Base-by-base conservation (phyloP, 164 flowering plant species). In the Warburgia ugandensis region DNA sequence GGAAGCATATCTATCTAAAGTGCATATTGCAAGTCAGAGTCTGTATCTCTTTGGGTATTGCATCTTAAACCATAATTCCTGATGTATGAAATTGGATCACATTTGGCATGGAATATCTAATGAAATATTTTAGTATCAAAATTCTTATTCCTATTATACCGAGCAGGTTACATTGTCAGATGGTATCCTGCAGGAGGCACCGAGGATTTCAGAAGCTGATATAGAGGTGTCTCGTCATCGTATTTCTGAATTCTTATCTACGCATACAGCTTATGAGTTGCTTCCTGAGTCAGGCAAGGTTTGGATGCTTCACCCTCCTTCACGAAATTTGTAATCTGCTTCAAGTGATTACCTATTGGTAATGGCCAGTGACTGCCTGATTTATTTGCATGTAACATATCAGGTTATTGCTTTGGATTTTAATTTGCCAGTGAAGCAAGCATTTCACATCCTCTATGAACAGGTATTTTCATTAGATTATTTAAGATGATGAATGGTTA, bases 211-310 rank as follows among this genome's bases (percentile, higher is more conserved):
- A 33, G 83, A 85, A 45, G 74, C 74, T 56, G 95, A 85, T 58
- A n/a, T 91, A 31, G 76, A 73, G 54, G 55, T 74, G 12, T 83
- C 97, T 51, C 92, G 87, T 14, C 82, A 72, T 8, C 78, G 80
- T 20, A 65, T 91, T 21, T 75, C 94, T 63, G 56, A 55, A 17
- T 87, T 81, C 50, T 68, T 91, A 64, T 75, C 95, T 21, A 49
- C 72, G 32, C 85, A 87, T 58, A 78, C 78, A 2, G 90, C 76
- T 33, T 84, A 87, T 62, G 97, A 87, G 65, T 73, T 91, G 73
- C 87, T 91, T 49, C 97, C 97, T 6, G 73, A 69, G 67, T 69
- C 73, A 50, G 94, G 97, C 70, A 90, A 90, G 97, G 97, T 86
- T 65, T 68, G 86, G 55, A 63, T 70, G 64, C 65, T 56, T 63